A percentile compares a stretch with the other conserved stretches of the same genome.
These are phyloP conservation scores for Phytopythium oedochilum DNA, from an alignment of 352 stramenopile genomes.

Conservation along the genomic window DNA sequence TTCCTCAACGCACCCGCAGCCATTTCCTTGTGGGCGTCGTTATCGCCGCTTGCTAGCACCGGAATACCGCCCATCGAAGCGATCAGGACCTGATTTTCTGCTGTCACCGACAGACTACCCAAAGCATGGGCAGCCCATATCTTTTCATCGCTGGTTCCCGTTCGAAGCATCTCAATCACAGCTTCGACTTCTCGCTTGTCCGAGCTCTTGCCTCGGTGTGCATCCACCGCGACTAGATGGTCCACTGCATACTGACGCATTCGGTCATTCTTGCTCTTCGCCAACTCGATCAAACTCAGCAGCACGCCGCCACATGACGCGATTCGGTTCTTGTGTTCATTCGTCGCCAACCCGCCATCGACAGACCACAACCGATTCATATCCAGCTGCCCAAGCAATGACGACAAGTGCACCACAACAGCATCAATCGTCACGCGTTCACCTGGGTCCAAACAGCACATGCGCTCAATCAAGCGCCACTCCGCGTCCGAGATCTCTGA, in stretches of 20 bases:
- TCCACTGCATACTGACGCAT: neutral
- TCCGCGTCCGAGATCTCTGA: conserved; percentile 23
- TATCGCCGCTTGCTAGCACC: neutral
- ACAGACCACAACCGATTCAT: neutral
- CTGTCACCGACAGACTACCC: neutral
- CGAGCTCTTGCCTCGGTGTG: neutral
- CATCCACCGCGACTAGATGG: neutral
- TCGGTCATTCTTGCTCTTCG: neutral
- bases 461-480: conserved; percentile 28
- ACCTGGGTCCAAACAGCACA: conserved; percentile 21
- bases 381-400: neutral
- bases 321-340: neutral
- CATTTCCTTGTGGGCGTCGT: neutral
- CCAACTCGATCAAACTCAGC: neutral
- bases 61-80: neutral
- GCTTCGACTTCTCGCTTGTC: neutral
- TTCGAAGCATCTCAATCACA: neutral
- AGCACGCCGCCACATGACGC: neutral
- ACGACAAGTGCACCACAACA: conserved; percentile 7
- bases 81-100: neutral
- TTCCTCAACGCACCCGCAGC: neutral
- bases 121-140: neutral
- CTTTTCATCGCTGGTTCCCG: neutral
- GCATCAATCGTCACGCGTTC: conserved; percentile 14
- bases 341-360: neutral